These are phyloP conservation scores for Collybiopsis luxurians DNA, from an alignment of 768 basidiomycete species.

Conservation along the genomic window DNA sequence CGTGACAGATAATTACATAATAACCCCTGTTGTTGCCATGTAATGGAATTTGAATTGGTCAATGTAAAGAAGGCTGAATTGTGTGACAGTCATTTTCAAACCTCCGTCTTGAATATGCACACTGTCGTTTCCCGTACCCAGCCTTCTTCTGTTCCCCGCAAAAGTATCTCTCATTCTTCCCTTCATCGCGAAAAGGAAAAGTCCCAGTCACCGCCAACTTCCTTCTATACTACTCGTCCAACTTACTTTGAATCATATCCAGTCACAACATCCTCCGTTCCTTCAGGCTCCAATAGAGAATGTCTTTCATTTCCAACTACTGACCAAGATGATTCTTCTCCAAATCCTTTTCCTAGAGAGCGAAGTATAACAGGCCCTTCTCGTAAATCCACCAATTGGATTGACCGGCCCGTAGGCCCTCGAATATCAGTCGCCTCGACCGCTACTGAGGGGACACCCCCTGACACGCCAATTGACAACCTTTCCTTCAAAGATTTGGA, in stretches of 20 bases:
- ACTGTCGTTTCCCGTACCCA: slow-evolving; percentile 36
- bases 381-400: slow-evolving; percentile 37
- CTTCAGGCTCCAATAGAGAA: slow-evolving; percentile 15
- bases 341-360: slow-evolving; percentile 38
- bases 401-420: slow-evolving; percentile 42
- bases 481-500: slow-evolving; percentile 50
- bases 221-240: slow-evolving; percentile 23
- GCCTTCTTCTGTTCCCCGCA: slow-evolving; percentile 43
- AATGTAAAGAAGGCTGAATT: no score
- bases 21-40: no score
- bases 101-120: no score
- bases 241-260: slow-evolving; percentile 49
- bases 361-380: slow-evolving; percentile 64
- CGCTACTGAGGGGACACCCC: slow-evolving; percentile 67
- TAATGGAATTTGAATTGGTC: no score
- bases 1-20: no score
- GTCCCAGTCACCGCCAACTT: slow-evolving; percentile 20
- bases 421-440: slow-evolving; percentile 71
- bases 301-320: slow-evolving; percentile 42
- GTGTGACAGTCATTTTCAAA: background rate
- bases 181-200: slow-evolving; percentile 49
- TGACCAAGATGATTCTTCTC: slow-evolving; percentile 27
- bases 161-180: slow-evolving; percentile 58
- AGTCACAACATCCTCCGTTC: slow-evolving; percentile 34
- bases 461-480: slow-evolving; percentile 63